phyloP scores from a whole-genome alignment of 805 yeast species.

The Candida yuanshanica region DNA sequence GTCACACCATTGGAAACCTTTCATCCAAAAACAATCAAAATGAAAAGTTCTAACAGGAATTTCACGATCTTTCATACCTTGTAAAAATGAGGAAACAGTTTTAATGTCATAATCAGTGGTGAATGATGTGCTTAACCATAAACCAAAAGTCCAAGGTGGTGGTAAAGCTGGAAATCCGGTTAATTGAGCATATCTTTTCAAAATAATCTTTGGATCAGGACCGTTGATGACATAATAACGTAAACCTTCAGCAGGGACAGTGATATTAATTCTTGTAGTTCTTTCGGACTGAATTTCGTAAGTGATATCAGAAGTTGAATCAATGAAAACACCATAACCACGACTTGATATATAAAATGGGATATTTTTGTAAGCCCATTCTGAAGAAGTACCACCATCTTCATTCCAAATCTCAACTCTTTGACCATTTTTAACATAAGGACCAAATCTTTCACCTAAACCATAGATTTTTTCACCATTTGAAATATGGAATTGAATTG shows the following conservation, averaged over 20 bases:
- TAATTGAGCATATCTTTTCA: conserved; percentile 17
- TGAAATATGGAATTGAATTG: conserved; percentile 16
- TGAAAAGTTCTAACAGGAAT: conserved; percentile 20
- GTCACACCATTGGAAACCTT: conserved; percentile 22
- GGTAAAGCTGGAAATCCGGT: conserved; percentile 20
- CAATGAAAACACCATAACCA: conserved; percentile 21
- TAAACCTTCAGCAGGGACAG: conserved; percentile 18
- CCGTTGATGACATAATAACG: conserved; percentile 19
- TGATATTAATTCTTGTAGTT: conserved; percentile 18
- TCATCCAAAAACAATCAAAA: conserved; percentile 21
- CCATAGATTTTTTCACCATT: conserved; percentile 22
- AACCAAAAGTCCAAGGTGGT: conserved; percentile 21
- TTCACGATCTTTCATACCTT: conserved; percentile 20
- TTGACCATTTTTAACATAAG: conserved; percentile 20
- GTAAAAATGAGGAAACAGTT: conserved; percentile 16
- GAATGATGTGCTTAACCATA: conserved; percentile 20
- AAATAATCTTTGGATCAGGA: conserved; percentile 20
- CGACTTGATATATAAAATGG: conserved; percentile 19
- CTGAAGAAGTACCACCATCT: conserved; percentile 21
- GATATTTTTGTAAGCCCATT: conserved; percentile 18
- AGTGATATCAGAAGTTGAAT: conserved; percentile 16
- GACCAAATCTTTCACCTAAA: conserved; percentile 22
- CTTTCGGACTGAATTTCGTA: conserved; percentile 19
- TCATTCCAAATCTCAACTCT: conserved; percentile 21
- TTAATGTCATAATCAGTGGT: conserved; percentile 20